phyloP scores from a whole-genome alignment of 257 asterid species.

The Solanum medicagineum region DNA sequence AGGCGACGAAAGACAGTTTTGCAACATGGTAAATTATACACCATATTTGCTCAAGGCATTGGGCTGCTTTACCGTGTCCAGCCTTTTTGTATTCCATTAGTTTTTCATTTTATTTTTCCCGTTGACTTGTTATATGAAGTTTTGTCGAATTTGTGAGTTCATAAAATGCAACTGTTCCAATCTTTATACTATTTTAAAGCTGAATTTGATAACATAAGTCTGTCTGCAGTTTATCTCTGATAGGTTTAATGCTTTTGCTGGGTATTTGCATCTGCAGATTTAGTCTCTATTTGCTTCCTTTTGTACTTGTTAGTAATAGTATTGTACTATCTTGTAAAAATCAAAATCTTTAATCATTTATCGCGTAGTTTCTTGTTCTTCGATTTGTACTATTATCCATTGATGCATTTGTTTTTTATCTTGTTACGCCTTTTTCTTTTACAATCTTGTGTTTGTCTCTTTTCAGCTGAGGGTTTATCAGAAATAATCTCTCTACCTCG shows the following conservation, averaged over 20 bases:
- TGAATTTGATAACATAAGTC: neutral
- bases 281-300: neutral
- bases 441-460: neutral
- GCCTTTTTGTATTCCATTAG: conserved; percentile 36
- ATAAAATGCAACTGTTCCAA: conserved; percentile 21
- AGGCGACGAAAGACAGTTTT: conserved; percentile 8
- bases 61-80: neutral
- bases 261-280: neutral
- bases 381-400: neutral
- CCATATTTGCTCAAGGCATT: conserved; percentile 18
- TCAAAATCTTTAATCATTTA: neutral
- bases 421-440: neutral
- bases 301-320: neutral
- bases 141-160: conserved; percentile 34
- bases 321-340: neutral
- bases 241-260: neutral
- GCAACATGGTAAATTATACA: conserved; percentile 23
- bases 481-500: neutral
- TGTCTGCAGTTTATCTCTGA: neutral
- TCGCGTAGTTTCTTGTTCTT: neutral
- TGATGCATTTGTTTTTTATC: neutral
- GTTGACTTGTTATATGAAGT: conserved; percentile 20
- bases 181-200: conserved; percentile 9
- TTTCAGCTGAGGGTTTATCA: neutral
- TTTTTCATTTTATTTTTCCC: conserved; percentile 11